Percentiles rank a stretch among this genome's conserved stretches.
Evolutionary conservation across 2,329 filamentous ascomycete species (phyloP).

Genomic region (Alternaria rosae): DNA sequence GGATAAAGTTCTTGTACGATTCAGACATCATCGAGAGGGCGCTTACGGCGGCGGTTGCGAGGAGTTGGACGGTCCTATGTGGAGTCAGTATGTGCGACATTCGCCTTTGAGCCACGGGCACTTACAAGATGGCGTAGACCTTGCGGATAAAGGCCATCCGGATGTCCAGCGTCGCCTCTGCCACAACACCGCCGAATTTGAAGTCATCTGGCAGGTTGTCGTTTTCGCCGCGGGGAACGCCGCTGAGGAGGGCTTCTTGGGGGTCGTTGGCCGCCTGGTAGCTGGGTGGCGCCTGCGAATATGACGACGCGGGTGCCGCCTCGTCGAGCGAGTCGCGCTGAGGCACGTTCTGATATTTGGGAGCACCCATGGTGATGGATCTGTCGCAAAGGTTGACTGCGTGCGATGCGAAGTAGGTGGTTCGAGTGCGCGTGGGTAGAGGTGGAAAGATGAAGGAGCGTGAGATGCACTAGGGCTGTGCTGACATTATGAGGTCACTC

Average conservation of each 20-base stretch:
- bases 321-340: constrained; percentile 87
- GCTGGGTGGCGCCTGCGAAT: constrained; percentile 81
- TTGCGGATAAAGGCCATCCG: constrained; percentile 97
- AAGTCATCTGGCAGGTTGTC: constrained; percentile 97
- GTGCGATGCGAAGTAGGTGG: background rate
- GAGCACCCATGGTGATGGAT: constrained; percentile 68
- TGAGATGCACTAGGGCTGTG: constrained; percentile 10
- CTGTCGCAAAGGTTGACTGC: background rate
- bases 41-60: constrained; percentile 82
- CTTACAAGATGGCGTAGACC: constrained; percentile 91
- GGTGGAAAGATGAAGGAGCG: background rate
- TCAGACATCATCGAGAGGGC: constrained; percentile 84
- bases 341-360: constrained; percentile 84
- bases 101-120: constrained; percentile 4
- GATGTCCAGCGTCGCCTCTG: constrained; percentile 93
- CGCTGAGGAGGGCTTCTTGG: constrained; percentile 68
- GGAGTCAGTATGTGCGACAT: constrained; percentile 19
- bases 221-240: constrained; percentile 75
- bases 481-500: constrained; percentile 17
- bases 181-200: constrained; percentile 94
- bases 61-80: constrained; percentile 79
- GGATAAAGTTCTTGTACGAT: constrained; percentile 85
- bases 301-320: constrained; percentile 49
- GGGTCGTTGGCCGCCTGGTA: constrained; percentile 71
- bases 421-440: background rate